Evolutionary conservation across 345 rosid species (phyloP), one percentile per base, ranked within the genome.

Genomic region (Dipteronia dyeriana): DNA sequence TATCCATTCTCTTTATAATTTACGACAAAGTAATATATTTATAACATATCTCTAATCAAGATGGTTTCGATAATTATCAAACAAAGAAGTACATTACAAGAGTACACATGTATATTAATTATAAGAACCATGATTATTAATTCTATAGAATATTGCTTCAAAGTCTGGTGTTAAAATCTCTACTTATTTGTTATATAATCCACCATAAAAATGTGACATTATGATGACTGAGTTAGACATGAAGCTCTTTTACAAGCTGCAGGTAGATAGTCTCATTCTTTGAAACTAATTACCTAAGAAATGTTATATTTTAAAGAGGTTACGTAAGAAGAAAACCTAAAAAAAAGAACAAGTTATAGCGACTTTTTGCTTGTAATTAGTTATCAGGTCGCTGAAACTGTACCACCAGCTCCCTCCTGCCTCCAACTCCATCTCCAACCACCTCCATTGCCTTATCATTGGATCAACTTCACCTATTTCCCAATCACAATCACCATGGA

Each of bases 331-430:
- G 14, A 47, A 78, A 80, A 79, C 69, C 77, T 19, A n/a, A 13
- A 77, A 60, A 60, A 45, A 45, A 20, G 70, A 79, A 16, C 56
- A 89, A 89, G 92, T 85, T 88, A 94, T 89, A 92, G 86, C 85
- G 98, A 94, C 98, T 57, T 85, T 67, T 82, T 84, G 89, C 81
- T 85, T 88, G 97, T 82, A 83, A 87, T 91, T 85, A 82, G 95
- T 88, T 94, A 90, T 78, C 51, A 76, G 74, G 98, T 91, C 93
- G 82, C 89, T 84, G 54, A 74, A 82, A 62, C 68, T 72, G 73
- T 78, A 62, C 70, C 81, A 73, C 5, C 78, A 82, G 66, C 79
- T 78, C 57, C 68, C 38, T 34, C 38, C 6, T 4, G 45, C 77
- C 84, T 85, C 80, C 81, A 13, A 34, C 38, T 34, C 38, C 38